Percentiles rank a stretch among this genome's conserved stretches.
Conservation (phyloP, 371 early-diverging fungal genomes). For the Funneliformis caledonium region DNA sequence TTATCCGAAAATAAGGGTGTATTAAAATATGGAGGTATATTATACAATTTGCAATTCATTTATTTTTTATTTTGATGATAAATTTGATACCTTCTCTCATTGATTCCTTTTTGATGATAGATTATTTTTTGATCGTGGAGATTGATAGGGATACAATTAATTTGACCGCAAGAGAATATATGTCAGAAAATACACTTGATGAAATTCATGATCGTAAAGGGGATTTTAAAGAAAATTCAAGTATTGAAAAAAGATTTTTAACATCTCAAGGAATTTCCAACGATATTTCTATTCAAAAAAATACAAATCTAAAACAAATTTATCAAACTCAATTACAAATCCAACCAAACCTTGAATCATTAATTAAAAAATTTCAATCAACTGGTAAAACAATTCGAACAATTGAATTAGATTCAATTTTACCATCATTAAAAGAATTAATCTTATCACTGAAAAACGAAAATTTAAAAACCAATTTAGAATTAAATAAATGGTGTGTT, state of each 20-base stretch:
- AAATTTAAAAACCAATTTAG: neutral
- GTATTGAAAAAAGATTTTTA: neutral
- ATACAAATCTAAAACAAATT: neutral
- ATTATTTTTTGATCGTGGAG: neutral
- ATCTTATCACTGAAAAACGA: too few species aligned
- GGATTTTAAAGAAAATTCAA: neutral
- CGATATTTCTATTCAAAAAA: neutral
- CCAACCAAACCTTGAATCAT: neutral
- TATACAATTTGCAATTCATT: too few species aligned
- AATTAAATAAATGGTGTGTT: neutral
- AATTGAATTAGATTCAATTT: neutral
- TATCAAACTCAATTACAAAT: neutral
- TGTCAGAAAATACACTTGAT: neutral
- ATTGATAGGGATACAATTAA: neutral
- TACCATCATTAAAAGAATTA: neutral
- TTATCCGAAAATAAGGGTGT: neutral
- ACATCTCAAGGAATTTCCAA: neutral
- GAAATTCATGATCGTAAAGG: neutral
- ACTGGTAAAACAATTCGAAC: neutral
- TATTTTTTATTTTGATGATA: too few species aligned
- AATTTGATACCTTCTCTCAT: neutral
- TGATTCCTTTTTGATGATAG: neutral
- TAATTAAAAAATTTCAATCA: neutral
- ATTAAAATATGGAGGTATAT: neutral
- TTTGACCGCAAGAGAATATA: neutral